phyloP scores from a whole-genome alignment of 176 grass and related monocot species.

The Oryza meyeriana region DNA sequence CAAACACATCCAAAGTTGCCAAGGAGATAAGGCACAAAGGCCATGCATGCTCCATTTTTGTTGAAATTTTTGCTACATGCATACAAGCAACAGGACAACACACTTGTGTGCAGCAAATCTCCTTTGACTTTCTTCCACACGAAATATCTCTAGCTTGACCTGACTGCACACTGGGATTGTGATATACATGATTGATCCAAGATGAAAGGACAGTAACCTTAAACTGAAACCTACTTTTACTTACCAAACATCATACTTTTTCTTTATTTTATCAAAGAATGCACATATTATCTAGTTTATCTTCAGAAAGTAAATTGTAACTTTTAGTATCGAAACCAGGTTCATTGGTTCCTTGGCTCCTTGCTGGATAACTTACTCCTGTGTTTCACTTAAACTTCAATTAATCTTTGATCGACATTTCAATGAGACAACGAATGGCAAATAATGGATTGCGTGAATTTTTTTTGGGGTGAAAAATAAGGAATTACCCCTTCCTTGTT shows the following conservation, averaged over 20 bases:
- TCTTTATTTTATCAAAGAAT: slow-evolving; percentile 7
- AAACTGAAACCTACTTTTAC: not conserved
- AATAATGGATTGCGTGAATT: not conserved
- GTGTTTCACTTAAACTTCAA: not conserved
- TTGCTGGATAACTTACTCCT: not conserved
- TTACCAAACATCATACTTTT: slow-evolving; percentile 26
- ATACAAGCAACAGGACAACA: slow-evolving; percentile 36
- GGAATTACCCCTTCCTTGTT: not conserved
- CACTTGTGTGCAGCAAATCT: slow-evolving; percentile 35
- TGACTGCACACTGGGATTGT: slow-evolving; percentile 27
- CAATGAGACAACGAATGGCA: not conserved
- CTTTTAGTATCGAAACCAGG: not conserved
- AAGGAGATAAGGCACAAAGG: slow-evolving; percentile 46
- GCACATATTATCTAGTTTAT: slow-evolving; percentile 19
- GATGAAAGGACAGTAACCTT: slow-evolving; percentile 6
- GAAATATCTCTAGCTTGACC: slow-evolving; percentile 40
- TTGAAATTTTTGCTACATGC: slow-evolving; percentile 21
- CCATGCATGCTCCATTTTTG: slow-evolving; percentile 29
- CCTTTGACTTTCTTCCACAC: slow-evolving; percentile 31
- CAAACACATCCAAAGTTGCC: slow-evolving; percentile 33
- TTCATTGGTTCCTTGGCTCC: not conserved
- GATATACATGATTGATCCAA: slow-evolving; percentile 35
- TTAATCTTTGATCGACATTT: not conserved
- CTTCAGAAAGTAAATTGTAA: not conserved
- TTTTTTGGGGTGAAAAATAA: not conserved